Percentiles rank a stretch among this genome's conserved stretches.
Evolutionary conservation across 225 moss, liverwort and hornwort genomes (phyloP).

Genomic region (Polytrichum formosum): DNA sequence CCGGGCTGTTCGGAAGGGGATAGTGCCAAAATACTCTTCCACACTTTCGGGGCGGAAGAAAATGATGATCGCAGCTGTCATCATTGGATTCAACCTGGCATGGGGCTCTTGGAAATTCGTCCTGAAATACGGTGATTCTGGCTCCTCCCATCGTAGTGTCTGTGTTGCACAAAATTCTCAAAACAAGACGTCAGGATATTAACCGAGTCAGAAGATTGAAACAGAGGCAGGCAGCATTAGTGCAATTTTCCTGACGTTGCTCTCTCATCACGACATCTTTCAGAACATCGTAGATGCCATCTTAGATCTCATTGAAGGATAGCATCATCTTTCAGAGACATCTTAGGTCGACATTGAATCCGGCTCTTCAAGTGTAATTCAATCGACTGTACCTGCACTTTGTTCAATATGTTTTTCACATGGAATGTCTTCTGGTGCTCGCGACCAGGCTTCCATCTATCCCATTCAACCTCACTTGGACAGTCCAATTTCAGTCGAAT

Average conservation of each 20-base stretch:
- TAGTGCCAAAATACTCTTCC: slow-evolving; percentile 66
- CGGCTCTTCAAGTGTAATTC: no score
- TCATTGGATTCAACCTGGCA: slow-evolving; percentile 76
- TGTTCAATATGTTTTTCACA: slow-evolving; percentile 77
- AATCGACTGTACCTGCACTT: slow-evolving; percentile 56
- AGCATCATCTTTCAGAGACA: no score
- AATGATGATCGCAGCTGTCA: slow-evolving; percentile 80
- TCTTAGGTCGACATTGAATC: neutral
- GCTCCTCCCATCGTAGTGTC: slow-evolving; percentile 86
- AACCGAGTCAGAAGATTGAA: no score
- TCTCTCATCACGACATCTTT: no score
- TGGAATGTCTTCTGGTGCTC: slow-evolving; percentile 74
- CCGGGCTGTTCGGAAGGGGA: slow-evolving; percentile 68
- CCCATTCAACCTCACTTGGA: slow-evolving; percentile 65
- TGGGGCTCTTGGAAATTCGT: slow-evolving; percentile 88
- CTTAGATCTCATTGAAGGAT: no score
- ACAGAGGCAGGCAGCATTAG: no score
- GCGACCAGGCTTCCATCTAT: slow-evolving; percentile 69
- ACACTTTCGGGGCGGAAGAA: slow-evolving; percentile 64
- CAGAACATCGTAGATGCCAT: no score
- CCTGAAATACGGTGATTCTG: slow-evolving; percentile 79
- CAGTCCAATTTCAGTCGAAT: slow-evolving; percentile 84
- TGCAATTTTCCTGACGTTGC: no score
- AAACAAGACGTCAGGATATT: no score
- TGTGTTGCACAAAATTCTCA: slow-evolving; percentile 13